Evolutionary conservation across 768 basidiomycete genomes (phyloP), one percentile per base, ranked within the genome.

Genomic region (Candolleomyces aberdarensis): DNA sequence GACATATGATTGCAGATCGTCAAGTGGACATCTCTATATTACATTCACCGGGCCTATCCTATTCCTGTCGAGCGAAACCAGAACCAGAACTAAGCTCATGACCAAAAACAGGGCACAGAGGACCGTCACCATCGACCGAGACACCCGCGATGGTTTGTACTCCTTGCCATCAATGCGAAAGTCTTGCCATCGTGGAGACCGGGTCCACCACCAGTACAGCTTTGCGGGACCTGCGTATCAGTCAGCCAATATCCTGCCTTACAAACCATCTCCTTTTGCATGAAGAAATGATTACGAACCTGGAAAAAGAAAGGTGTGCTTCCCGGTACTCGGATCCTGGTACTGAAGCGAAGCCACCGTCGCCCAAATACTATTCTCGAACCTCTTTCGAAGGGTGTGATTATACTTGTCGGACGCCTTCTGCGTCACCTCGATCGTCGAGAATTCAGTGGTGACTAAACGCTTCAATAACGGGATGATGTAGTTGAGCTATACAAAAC

Each of bases 241-340:
- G 59, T 31, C n/a, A 56, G 41, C 36, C 36, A n/a, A 5, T 17
- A 7, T 36, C 3, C 10, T 61, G 40, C 11, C 7, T 1, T 10
- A 22, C 20, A 47, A 17, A 8, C 20, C 7, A 47, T 13, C 46
- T 36, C 36, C 11, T 5, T n/a, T n/a, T 47, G 32, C 5, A 8
- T 17, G 31, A 32, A 19, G 47, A 17, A 58, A 57, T 31, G 26
- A 62, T 64, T 60, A 4, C 66, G 60, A 65, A 53, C 80, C 78
- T 36, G 78, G 81, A 60, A 81, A 82, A 6, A 76, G 71, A 51
- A 65, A 70, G 32, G 69, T 72, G 7, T 74, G 64, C 60, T 75
- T 80, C 4, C 80, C 80, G 70, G 71, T 1, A 66, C 67, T 1
- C 75, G 75, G 62, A 80, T 77, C 78, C 78, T 82, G 13, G 80